phyloP scores from a whole-genome alignment of 495 filamentous ascomycete species.

The Elaphomyces granulatus region DNA sequence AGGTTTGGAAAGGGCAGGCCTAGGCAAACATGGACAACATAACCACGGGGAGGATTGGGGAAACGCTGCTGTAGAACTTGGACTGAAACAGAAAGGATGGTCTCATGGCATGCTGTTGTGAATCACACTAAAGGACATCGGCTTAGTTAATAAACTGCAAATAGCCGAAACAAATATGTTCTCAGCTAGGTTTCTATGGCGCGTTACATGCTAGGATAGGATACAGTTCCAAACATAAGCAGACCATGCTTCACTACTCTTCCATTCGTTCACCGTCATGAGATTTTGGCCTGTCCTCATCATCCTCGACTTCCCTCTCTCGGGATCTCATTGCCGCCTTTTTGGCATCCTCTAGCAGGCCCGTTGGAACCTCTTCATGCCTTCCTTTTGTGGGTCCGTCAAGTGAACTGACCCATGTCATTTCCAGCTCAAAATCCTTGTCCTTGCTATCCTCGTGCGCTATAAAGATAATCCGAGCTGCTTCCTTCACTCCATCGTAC shows the following conservation, averaged over 20 bases:
- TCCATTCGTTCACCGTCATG: conserved; percentile 57
- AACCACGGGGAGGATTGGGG: conserved; percentile 90
- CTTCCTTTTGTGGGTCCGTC: conserved; percentile 79
- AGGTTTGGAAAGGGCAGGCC: conserved; percentile 69
- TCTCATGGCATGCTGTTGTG: conserved; percentile 20
- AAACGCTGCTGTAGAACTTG: conserved; percentile 40
- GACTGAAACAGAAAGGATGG: conserved; percentile 31
- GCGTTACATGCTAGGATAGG: too few relatives aligned
- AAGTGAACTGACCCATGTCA: conserved; percentile 84
- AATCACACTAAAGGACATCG: too few relatives aligned
- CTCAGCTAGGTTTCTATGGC: too few relatives aligned
- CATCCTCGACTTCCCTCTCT: conserved; percentile 58
- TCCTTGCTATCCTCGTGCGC: conserved; percentile 96
- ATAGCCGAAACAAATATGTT: too few relatives aligned
- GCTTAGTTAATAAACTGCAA: too few relatives aligned
- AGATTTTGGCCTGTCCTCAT: conserved; percentile 46
- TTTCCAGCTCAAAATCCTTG: conserved; percentile 98
- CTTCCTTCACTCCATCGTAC: conserved; percentile 83
- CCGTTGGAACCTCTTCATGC: conserved; percentile 84
- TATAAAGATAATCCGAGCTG: conserved; percentile 88
- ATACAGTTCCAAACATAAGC: too few relatives aligned
- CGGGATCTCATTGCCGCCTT: conserved; percentile 58
- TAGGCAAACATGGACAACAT: conserved; percentile 43
- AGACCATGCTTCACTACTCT: conserved; percentile 47
- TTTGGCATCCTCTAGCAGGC: conserved; percentile 81